Evolutionary conservation across 345 rosid genomes (phyloP).

Genomic region (Arabis alpina): DNA sequence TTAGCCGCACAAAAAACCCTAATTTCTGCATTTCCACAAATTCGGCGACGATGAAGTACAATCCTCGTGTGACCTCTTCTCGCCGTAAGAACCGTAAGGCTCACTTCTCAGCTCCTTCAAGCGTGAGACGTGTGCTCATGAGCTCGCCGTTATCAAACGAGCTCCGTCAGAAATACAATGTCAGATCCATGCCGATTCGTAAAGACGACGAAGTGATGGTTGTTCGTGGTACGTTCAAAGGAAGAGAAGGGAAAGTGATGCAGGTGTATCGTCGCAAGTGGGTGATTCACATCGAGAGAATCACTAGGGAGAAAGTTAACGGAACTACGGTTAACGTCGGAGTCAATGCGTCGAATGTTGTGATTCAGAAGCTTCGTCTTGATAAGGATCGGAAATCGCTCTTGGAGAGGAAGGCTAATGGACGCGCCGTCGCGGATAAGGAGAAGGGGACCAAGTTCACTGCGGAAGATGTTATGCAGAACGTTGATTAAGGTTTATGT

Average conservation of each 20-base stretch:
- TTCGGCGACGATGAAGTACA: conserved; percentile 59
- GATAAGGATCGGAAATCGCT: conserved; percentile 70
- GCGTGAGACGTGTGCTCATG: conserved; percentile 68
- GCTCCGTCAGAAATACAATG: conserved; percentile 69
- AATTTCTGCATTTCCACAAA: background rate
- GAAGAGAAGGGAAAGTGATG: conserved; percentile 75
- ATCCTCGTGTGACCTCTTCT: conserved; percentile 64
- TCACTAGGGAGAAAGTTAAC: conserved; percentile 74
- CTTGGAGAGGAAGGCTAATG: conserved; percentile 72
- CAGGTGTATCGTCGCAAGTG: conserved; percentile 73
- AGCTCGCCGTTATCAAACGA: conserved; percentile 66
- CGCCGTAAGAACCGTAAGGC: conserved; percentile 80
- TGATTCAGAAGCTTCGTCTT: conserved; percentile 65
- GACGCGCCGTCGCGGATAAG: conserved; percentile 69
- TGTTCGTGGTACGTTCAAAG: conserved; percentile 70
- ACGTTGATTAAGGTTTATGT: conserved; percentile 45
- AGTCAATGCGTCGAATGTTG: conserved; percentile 62
- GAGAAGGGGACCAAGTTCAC: conserved; percentile 76
- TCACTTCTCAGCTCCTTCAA: conserved; percentile 70
- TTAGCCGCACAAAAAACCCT: conserved; percentile 30
- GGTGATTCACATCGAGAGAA: conserved; percentile 78
- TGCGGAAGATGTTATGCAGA: conserved; percentile 73
- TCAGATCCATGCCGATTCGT: conserved; percentile 68
- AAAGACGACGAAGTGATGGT: conserved; percentile 77
- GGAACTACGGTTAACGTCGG: conserved; percentile 79